Evolutionary conservation across 768 basidiomycete species (phyloP).

Genomic region (Naganishia randhawae): DNA sequence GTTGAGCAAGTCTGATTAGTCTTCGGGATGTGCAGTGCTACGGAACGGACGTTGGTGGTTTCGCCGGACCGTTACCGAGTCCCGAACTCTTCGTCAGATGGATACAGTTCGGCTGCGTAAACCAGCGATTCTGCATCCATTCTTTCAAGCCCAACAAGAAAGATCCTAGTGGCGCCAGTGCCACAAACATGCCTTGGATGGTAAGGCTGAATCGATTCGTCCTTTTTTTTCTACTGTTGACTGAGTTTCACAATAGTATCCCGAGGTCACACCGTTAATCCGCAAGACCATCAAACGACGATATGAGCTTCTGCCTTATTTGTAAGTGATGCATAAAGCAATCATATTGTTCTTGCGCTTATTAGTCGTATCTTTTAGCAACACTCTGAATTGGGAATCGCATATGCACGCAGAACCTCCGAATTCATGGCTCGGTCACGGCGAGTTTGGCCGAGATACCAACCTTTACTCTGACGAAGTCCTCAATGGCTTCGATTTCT

Average conservation of each 20-base stretch:
- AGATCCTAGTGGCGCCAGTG: conserved; percentile 38
- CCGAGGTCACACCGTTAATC: conserved; percentile 44
- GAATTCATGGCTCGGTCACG: conserved; percentile 44
- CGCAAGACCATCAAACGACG: conserved; percentile 46
- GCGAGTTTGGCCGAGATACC: conserved; percentile 43
- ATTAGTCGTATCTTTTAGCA: conserved; percentile 23
- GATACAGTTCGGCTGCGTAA: conserved; percentile 45
- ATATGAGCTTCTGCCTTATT: conserved; percentile 49
- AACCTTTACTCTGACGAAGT: conserved; percentile 42
- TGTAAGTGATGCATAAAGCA: conserved; percentile 39
- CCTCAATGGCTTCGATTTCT: conserved; percentile 48
- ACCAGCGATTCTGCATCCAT: conserved; percentile 50
- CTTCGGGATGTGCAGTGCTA: conserved; percentile 30
- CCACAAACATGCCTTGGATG: conserved; percentile 49
- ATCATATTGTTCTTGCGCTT: background rate
- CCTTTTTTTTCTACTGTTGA: background rate
- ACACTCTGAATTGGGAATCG: conserved; percentile 45
- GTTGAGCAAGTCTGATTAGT: background rate
- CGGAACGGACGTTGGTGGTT: conserved; percentile 49
- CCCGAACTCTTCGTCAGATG: conserved; percentile 48
- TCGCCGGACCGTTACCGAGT: conserved; percentile 45
- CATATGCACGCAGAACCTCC: conserved; percentile 40
- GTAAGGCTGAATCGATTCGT: conserved; percentile 26
- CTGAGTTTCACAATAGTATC: conserved; percentile 37
- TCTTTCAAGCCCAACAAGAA: conserved; percentile 47